Evolutionary conservation across 352 stramenopile genomes (phyloP).

Genomic region (Pythium aphanidermatum): DNA sequence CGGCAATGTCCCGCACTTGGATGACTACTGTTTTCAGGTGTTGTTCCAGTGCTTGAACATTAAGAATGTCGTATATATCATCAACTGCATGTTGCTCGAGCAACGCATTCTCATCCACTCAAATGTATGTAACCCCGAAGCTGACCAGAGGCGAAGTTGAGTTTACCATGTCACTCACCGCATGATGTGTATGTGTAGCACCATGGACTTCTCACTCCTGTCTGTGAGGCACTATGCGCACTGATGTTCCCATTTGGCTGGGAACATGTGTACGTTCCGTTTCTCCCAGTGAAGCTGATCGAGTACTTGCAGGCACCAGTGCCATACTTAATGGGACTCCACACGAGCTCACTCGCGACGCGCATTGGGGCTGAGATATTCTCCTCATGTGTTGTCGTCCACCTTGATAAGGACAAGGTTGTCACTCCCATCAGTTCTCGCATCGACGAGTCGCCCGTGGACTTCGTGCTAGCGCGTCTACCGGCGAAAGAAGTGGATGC

Average conservation of each 20-base stretch:
- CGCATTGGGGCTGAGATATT: conserved; percentile 68
- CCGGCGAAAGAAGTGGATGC: conserved; percentile 37
- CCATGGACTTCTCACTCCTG: conserved; percentile 56
- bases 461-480: conserved; percentile 46
- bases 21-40: conserved; percentile 75
- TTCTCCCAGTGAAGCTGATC: conserved; percentile 75
- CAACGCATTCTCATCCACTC: conserved; percentile 80
- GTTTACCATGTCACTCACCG: too few species aligned
- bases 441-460: conserved; percentile 39
- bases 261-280: conserved; percentile 85
- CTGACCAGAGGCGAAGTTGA: too few species aligned
- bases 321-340: conserved; percentile 80
- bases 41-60: conserved; percentile 79
- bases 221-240: conserved; percentile 72
- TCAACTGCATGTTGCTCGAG: conserved; percentile 81
- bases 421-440: conserved; percentile 61
- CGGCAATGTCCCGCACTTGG: conserved; percentile 49
- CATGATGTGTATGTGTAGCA: conserved; percentile 30
- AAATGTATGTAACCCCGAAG: conserved; percentile 35
- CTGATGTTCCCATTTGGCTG: conserved; percentile 81
- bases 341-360: conserved; percentile 76
- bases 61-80: conserved; percentile 72
- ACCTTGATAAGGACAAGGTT: conserved; percentile 82
- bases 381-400: conserved; percentile 72
- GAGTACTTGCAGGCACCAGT: conserved; percentile 83